These are phyloP conservation scores for Diaporthe longicolla DNA, from an alignment of 2,329 filamentous ascomycete genomes.

Conservation along the genomic window DNA sequence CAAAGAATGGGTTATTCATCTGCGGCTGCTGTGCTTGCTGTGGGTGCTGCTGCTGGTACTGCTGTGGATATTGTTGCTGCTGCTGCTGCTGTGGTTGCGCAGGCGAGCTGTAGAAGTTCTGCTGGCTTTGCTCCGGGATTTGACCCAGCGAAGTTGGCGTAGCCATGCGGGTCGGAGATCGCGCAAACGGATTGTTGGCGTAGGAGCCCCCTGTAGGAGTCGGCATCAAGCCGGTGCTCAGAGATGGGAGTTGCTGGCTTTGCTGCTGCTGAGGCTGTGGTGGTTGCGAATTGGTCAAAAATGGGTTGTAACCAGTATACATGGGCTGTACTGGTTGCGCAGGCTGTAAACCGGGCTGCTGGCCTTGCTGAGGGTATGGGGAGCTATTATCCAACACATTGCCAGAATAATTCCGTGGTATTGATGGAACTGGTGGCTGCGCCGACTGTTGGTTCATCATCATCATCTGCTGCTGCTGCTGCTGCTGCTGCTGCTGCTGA, in stretches of 20 bases:
- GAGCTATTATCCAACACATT: slow-evolving; percentile 59
- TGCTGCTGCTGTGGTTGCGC: slow-evolving; percentile 45
- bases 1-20: slow-evolving; percentile 42
- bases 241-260: slow-evolving; percentile 54
- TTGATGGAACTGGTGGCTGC: slow-evolving; percentile 59
- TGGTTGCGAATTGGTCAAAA: slow-evolving; percentile 57
- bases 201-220: slow-evolving; percentile 48
- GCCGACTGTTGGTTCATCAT: slow-evolving; percentile 59
- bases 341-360: slow-evolving; percentile 45
- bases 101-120: slow-evolving; percentile 55
- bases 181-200: slow-evolving; percentile 63
- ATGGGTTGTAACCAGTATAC: slow-evolving; percentile 66
- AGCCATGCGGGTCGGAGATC: slow-evolving; percentile 65
- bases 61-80: slow-evolving; percentile 44
- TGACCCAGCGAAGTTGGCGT: slow-evolving; percentile 63
- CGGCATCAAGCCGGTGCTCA: slow-evolving; percentile 53
- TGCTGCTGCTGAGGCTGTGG: slow-evolving; percentile 50
- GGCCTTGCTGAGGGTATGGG: slow-evolving; percentile 53
- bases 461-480: slow-evolving; percentile 47
- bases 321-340: slow-evolving; percentile 53
- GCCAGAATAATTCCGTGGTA: slow-evolving; percentile 56
- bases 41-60: slow-evolving; percentile 42
- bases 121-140: slow-evolving; percentile 67
- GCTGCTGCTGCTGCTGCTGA: slow-evolving; percentile 57
- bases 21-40: slow-evolving; percentile 46